A percentile compares a stretch with the other conserved stretches of the same genome.
Evolutionary conservation across 75 land plant genomes (phyloP).

Genomic region (Ceratopteris richardii): DNA sequence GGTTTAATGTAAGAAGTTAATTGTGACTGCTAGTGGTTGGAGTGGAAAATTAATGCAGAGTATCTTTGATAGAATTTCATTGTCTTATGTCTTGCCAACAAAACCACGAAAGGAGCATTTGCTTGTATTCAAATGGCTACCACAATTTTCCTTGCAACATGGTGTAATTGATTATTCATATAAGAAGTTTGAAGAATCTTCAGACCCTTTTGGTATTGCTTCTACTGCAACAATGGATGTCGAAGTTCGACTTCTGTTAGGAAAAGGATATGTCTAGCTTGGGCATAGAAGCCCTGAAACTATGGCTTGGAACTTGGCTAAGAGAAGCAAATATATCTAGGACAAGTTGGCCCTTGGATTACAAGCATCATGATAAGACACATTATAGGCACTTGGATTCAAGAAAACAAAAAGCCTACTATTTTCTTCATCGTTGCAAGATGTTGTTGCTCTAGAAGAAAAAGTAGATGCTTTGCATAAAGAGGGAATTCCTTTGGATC

Average conservation of each 20-base stretch:
- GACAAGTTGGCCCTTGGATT: slow-evolving; percentile 46
- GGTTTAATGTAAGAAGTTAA: slow-evolving; percentile 43
- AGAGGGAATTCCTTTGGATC: slow-evolving; percentile 68
- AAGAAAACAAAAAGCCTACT: slow-evolving; percentile 86
- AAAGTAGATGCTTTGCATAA: slow-evolving; percentile 41
- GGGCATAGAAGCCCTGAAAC: slow-evolving; percentile 55
- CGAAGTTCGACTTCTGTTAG: slow-evolving; percentile 63
- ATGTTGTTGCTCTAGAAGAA: slow-evolving; percentile 29
- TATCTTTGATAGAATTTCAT: slow-evolving; percentile 20
- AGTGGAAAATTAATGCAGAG: slow-evolving; percentile 53
- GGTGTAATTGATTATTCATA: slow-evolving; percentile 90
- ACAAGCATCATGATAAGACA: slow-evolving; percentile 43
- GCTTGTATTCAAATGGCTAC: slow-evolving; percentile 61
- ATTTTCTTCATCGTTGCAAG: slow-evolving; percentile 46
- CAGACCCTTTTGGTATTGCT: slow-evolving; percentile 3
- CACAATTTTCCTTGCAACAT: slow-evolving; percentile 50
- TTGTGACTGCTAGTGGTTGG: slow-evolving; percentile 95
- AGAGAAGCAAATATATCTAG: slow-evolving; percentile 76
- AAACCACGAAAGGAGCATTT: slow-evolving; percentile 93
- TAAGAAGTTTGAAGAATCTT: slow-evolving; percentile 31
- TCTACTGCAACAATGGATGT: slow-evolving; percentile 74
- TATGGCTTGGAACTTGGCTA: slow-evolving; percentile 60
- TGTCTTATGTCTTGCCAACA: slow-evolving; percentile 46
- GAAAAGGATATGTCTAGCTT: slow-evolving; percentile 97
- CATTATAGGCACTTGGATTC: slow-evolving; percentile 62